Percentiles rank a stretch among this genome's conserved stretches.
Evolutionary conservation across 2,329 filamentous ascomycete species (phyloP).

Genomic region (Cladophialophora carrionii): DNA sequence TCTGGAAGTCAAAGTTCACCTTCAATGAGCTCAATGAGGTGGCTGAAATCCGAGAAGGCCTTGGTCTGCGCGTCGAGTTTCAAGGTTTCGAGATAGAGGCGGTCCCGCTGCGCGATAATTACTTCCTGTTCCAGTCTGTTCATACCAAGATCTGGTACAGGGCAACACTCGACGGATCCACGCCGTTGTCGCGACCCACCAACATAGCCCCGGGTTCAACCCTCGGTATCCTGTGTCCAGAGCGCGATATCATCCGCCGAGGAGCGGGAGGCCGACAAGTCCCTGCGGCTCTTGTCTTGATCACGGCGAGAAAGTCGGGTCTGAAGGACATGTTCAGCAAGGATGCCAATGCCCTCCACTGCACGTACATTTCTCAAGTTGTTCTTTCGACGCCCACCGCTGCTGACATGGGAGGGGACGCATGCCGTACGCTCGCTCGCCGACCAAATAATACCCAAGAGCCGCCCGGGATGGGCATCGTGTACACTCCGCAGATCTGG

Average conservation of each 20-base stretch:
- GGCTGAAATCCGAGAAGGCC: slow-evolving; percentile 8
- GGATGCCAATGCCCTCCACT: slow-evolving; percentile 9
- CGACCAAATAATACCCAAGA: slow-evolving; percentile 14
- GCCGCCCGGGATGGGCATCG: slow-evolving; percentile 16
- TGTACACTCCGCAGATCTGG: slow-evolving; percentile 20
- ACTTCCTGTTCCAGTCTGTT: slow-evolving; percentile 16
- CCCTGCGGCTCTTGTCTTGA: slow-evolving; percentile 15
- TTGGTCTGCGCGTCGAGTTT: slow-evolving; percentile 16
- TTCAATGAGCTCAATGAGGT: slow-evolving; percentile 11
- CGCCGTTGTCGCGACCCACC: too few species aligned
- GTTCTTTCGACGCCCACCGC: slow-evolving; percentile 16
- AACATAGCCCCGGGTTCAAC: neutral
- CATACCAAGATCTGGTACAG: slow-evolving; percentile 20
- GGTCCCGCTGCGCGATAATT: neutral
- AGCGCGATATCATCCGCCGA: slow-evolving; percentile 8
- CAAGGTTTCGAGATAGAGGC: slow-evolving; percentile 20
- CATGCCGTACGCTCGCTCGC: neutral
- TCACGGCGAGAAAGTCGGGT: slow-evolving; percentile 14
- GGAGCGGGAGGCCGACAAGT: slow-evolving; percentile 15
- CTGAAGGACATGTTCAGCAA: slow-evolving; percentile 15
- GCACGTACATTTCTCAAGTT: slow-evolving; percentile 16
- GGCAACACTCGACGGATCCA: slow-evolving; percentile 12
- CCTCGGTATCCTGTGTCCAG: slow-evolving; percentile 14
- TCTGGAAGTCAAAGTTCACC: slow-evolving; percentile 17
- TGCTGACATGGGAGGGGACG: slow-evolving; percentile 1